These are phyloP conservation scores for Microcyclospora pomicola DNA, from an alignment of 2,329 filamentous ascomycete species.

Conservation along the genomic window DNA sequence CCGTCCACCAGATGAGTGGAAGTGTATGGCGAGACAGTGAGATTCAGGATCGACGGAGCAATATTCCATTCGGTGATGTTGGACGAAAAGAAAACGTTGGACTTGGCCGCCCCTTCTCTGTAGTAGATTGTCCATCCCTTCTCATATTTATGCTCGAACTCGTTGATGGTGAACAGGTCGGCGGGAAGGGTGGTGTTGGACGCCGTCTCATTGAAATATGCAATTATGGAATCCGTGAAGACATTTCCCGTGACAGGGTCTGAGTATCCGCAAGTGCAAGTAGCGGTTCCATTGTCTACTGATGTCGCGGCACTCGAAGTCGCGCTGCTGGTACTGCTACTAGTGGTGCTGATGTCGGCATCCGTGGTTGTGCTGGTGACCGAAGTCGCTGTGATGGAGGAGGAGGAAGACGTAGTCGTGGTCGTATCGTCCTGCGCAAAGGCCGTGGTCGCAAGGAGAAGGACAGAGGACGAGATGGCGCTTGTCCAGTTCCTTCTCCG, in stretches of 20 bases:
- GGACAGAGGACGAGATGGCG: constrained; percentile 5
- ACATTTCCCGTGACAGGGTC: constrained; percentile 26
- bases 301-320: constrained; percentile 1
- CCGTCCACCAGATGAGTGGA: constrained; percentile 31
- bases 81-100: constrained; percentile 24
- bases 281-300: constrained; percentile 5
- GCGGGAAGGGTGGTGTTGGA: constrained; percentile 16
- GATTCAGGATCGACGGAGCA: constrained; percentile 17
- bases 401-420: constrained; percentile 1
- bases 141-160: constrained; percentile 32
- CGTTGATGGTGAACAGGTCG: constrained; percentile 26
- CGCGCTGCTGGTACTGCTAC: not conserved
- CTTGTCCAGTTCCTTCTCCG: constrained; percentile 1
- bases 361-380: not conserved
- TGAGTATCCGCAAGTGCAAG: constrained; percentile 35
- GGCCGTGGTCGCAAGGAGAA: not conserved
- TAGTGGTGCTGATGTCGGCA: not conserved
- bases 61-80: constrained; percentile 8
- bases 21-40: constrained; percentile 22
- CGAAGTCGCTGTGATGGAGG: not conserved
- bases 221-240: constrained; percentile 35
- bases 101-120: constrained; percentile 28
- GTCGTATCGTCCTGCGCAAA: constrained; percentile 2
- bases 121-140: constrained; percentile 35
- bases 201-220: constrained; percentile 38